Conservation (phyloP, 1,284 basidiomycete genomes). For the Microbotryum intermedium region DNA sequence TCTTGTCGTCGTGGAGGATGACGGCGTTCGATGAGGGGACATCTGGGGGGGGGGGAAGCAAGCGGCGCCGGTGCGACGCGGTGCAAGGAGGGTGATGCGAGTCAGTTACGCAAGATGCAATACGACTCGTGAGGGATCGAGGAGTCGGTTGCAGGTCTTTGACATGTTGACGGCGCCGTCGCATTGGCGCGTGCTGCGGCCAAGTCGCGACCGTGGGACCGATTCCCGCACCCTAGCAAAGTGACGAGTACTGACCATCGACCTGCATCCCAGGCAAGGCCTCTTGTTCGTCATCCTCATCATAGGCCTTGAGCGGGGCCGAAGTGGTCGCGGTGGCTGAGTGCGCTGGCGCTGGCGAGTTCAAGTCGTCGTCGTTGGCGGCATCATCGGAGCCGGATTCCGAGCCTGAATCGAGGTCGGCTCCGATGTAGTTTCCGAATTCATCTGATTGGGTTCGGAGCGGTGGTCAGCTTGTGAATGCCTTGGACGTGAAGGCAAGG, state of each 20-base stretch:
- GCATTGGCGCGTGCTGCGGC: not conserved
- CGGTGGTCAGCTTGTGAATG: too few relatives aligned
- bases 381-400: slow-evolving; percentile 68
- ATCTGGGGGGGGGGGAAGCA: slow-evolving; percentile 9
- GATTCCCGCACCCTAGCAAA: too few relatives aligned
- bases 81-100: not conserved
- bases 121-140: not conserved
- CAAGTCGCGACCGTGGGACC: not conserved
- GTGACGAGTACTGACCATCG: slow-evolving; percentile 52
- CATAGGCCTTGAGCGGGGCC: slow-evolving; percentile 42
- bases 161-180: not conserved
- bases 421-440: slow-evolving; percentile 94
- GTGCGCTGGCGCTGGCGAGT: slow-evolving; percentile 1
- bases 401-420: slow-evolving; percentile 50
- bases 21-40: slow-evolving; percentile 24
- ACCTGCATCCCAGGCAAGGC: slow-evolving; percentile 66
- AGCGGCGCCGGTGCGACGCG: not conserved
- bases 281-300: slow-evolving; percentile 42
- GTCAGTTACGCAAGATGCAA: not conserved
- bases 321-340: slow-evolving; percentile 37
- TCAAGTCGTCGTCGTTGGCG: slow-evolving; percentile 28
- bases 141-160: not conserved
- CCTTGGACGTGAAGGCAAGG: too few relatives aligned
- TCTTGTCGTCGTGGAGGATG: slow-evolving; percentile 79
- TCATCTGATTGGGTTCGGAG: slow-evolving; percentile 18